Base-by-base conservation (phyloP, 257 asterid genomes). In the Osmanthus fragrans region DNA sequence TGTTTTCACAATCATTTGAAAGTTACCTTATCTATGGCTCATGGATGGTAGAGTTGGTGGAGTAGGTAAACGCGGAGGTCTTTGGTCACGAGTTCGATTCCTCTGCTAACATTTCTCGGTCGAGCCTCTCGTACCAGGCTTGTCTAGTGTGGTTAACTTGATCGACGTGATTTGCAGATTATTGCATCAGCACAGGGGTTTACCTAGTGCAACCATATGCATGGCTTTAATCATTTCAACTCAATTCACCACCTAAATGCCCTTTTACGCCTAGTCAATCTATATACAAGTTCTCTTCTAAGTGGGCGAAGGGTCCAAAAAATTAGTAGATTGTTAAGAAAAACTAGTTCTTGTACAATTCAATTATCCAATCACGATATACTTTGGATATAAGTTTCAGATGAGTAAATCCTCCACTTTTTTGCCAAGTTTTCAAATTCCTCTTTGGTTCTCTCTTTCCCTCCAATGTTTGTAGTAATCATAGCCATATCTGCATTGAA, bases 401-500 rank as follows among this genome's bases (percentile, higher is more conserved):
- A 11, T 60, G n/a, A 36, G 45, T 2, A 54, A 83, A 80, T 45
- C 87, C 84, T 27, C 83, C 76, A 18, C 39, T 54, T 67, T 67
- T 65, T 77, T 11, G 81, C 85, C 30, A 80, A 51, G 37, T 58
- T 75, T 60, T 77, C 73, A n/a, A 80, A 34, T 70, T 80, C 76
- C n/a, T 64, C 39, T 13, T 63, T 25, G 1, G 84, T 77, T 70
- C 84, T 80, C 66, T 83, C 84, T 11, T 80, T 83, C 25, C 76
- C 87, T 16, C 84, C 87, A 19, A 56, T 51, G 66, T 73, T 29
- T 68, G 77, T 36, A 15, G 51, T 71, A 80, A 80, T 80, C 82
- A 80, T 80, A 13, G 63, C 18, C 58, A 80, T 47, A 40, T 84
- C 82, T 13, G 12, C 2, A 21, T 40, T 5, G 40, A 78, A 63